Conservation (phyloP, 768 basidiomycete species). For the Rhodosporidiobolus sp. region DNA sequence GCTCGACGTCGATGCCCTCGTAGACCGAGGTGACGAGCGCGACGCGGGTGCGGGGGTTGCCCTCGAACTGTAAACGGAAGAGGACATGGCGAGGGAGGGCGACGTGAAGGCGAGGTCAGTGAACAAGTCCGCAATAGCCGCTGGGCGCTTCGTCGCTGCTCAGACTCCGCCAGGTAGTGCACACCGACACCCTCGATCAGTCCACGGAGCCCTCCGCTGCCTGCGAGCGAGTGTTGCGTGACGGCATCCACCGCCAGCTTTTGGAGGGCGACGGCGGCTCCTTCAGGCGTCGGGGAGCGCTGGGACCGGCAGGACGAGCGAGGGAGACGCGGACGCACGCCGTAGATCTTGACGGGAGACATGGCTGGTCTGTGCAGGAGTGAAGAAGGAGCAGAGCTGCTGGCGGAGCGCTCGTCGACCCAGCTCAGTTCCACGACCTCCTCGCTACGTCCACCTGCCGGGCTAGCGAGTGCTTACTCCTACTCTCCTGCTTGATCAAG, state of each 20-base stretch:
- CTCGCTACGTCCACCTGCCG: too few species aligned
- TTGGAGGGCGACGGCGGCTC: neutral
- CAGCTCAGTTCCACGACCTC: too few species aligned
- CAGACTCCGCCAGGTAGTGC: too few species aligned
- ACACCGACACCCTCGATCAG: too few species aligned
- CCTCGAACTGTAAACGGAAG: constrained; percentile 7
- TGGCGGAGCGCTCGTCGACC: too few species aligned
- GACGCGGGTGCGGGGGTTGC: constrained; percentile 35
- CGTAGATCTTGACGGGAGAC: constrained; percentile 29
- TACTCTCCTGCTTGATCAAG: too few species aligned
- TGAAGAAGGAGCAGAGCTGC: constrained; percentile 6
- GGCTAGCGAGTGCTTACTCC: too few species aligned
- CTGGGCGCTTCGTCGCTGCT: neutral
- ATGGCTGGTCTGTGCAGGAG: neutral
- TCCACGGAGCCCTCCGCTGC: too few species aligned
- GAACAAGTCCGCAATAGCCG: neutral
- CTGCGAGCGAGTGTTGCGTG: too few species aligned
- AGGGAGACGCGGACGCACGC: constrained; percentile 8
- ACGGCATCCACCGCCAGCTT: neutral
- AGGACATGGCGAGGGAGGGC: neutral
- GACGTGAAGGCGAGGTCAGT: neutral
- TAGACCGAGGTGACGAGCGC: constrained; percentile 38
- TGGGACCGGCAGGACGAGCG: too few species aligned
- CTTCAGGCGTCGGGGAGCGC: neutral
- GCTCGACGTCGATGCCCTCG: constrained; percentile 42